Evolutionary conservation across 768 basidiomycete species (phyloP).

Genomic region (Hypholoma fasciculare): DNA sequence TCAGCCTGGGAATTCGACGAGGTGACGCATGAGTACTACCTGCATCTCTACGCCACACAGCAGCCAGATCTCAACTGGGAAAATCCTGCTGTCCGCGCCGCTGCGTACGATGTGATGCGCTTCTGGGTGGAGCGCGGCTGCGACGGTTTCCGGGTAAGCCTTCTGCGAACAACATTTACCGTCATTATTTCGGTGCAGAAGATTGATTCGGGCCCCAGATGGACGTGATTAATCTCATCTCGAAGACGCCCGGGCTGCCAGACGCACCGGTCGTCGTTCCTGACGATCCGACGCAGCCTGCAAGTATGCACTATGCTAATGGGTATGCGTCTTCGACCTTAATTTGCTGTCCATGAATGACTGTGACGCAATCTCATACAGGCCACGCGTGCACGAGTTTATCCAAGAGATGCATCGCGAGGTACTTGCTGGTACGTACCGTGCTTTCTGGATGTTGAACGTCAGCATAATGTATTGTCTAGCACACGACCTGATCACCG

Average conservation of each 20-base stretch:
- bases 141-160: constrained; percentile 70
- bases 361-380: constrained; percentile 20
- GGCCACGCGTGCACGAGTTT: constrained; percentile 67
- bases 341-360: background rate
- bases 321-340: constrained; percentile 39
- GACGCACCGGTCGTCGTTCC: constrained; percentile 62
- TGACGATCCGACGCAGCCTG: constrained; percentile 52
- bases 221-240: constrained; percentile 72
- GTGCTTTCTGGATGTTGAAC: background rate
- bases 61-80: constrained; percentile 85
- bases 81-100: constrained; percentile 56
- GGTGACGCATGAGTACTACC: constrained; percentile 66
- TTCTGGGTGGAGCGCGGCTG: constrained; percentile 78
- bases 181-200: background rate
- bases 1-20: constrained; percentile 75
- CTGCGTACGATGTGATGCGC: constrained; percentile 63
- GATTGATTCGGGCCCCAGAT: constrained; percentile 36
- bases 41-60: constrained; percentile 64
- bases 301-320: constrained; percentile 54
- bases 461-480: background rate
- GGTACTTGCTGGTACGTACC: constrained; percentile 55
- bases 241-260: constrained; percentile 61
- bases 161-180: background rate
- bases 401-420: constrained; percentile 64
- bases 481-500: constrained; percentile 63